Base-by-base conservation (phyloP, 2,329 filamentous ascomycete species). In the Zopfia rhizophila region DNA sequence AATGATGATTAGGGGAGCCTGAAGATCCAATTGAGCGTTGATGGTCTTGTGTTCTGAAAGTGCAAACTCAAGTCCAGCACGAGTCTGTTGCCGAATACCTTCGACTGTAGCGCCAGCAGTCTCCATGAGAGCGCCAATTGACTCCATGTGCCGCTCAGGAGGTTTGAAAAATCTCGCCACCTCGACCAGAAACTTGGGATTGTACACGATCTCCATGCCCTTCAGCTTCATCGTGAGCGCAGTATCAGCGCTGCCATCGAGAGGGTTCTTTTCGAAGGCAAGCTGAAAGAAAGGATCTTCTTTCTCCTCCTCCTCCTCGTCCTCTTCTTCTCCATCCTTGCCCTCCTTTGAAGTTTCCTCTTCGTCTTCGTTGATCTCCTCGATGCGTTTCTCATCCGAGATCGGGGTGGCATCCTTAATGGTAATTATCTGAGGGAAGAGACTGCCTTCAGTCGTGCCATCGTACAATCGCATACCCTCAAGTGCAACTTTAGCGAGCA, bases 21-120 rank as follows among this genome's bases (percentile, higher is more conserved):
- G 92, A 10, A 99, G 83, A 70, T 99, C 94, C 30, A 99, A 80
- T 60, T 97, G 91, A 11, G 93, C 93, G 62, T 99, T 96, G 68
- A 99, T 88, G 2, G 94, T 97, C 78, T 96, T 97, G 79, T 99
- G 94, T 68, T 99, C 95, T 63, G 97, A 89, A 3, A 99, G 78
- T 0, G 94, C 95, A 72, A 97, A 99, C 71, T 99, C 92, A 23
- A 99, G 82, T 18, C 94, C 93, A 37, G 94, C 93, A 68, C 95
- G 84, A 4, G 95, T 99, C 74, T 99, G 95, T 69, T 97, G 92
- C 23, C 95, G 84, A 47, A 99, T 80, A 6, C 92, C 93, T 72
- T 99, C 93, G 0, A 99, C 93, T 0, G 94, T 99, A 2, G 93
- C 93, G 17, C 94, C 92, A 4, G 94, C 94, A 33, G 88, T 91